A percentile compares a stretch with the other conserved stretches of the same genome.
Conservation (phyloP, 805 yeast genomes). For the Schwanniomyces yamadae region DNA sequence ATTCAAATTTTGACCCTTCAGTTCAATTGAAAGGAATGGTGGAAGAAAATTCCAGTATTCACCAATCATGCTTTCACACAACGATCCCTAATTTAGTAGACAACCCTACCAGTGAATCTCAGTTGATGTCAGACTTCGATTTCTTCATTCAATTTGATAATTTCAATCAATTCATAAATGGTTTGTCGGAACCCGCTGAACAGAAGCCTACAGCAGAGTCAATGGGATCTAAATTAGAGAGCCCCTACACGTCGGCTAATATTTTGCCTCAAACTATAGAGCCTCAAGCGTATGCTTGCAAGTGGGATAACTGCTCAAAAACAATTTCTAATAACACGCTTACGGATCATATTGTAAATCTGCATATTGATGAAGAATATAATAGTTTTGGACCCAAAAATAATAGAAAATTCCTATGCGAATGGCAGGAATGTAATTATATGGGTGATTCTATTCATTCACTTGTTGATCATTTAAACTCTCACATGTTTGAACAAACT, state of each 20-base stretch:
- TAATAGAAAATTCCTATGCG: constrained; percentile 46
- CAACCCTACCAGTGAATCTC: constrained; percentile 3
- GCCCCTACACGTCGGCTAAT: too few species aligned
- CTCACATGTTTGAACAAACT: constrained; percentile 22
- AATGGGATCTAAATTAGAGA: too few species aligned
- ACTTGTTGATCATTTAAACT: constrained; percentile 53
- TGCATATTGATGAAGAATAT: constrained; percentile 54
- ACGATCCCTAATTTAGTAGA: constrained; percentile 26
- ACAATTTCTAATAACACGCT: constrained; percentile 33
- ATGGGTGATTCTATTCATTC: constrained; percentile 50
- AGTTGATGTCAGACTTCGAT: constrained; percentile 35
- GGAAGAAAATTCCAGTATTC: constrained; percentile 22
- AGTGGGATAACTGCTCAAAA: constrained; percentile 66
- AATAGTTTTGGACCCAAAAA: too few species aligned
- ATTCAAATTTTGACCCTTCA: constrained; percentile 16
- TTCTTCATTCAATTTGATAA: constrained; percentile 37
- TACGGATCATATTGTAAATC: constrained; percentile 38
- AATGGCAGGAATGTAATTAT: constrained; percentile 73
- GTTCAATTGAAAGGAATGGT: constrained; percentile 1
- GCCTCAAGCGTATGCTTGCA: constrained; percentile 47
- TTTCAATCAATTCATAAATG: constrained; percentile 18
- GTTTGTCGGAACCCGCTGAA: not conserved
- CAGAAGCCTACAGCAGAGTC: too few species aligned
- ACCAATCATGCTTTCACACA: constrained; percentile 49
- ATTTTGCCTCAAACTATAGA: too few species aligned